A percentile compares a stretch with the other conserved stretches of the same genome.
Evolutionary conservation across 345 rosid genomes (phyloP).

Genomic region (Populus ilicifolia): DNA sequence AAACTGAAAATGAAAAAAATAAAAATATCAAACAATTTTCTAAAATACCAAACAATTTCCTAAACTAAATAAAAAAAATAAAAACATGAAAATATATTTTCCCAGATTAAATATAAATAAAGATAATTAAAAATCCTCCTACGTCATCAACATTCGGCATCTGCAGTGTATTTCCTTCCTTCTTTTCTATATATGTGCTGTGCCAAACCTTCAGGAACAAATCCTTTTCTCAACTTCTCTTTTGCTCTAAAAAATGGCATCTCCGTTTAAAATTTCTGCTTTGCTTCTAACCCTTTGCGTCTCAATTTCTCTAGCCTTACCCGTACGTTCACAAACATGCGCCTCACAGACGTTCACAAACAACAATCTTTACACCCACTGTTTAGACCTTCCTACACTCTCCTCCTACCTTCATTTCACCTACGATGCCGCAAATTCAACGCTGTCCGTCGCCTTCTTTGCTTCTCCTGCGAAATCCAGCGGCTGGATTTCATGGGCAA

Average conservation of each 20-base stretch:
- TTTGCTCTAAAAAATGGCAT: not conserved
- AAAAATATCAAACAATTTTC: too few species aligned
- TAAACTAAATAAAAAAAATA: too few species aligned
- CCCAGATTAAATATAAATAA: too few species aligned
- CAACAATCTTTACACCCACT: conserved; percentile 17
- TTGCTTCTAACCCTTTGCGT: not conserved
- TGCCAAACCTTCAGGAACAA: not conserved
- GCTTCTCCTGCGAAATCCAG: conserved; percentile 16
- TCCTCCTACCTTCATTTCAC: conserved; percentile 20
- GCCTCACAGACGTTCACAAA: conserved; percentile 3
- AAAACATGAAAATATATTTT: too few species aligned
- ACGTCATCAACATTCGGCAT: too few species aligned
- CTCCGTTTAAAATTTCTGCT: not conserved
- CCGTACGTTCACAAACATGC: conserved; percentile 9
- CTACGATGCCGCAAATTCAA: conserved; percentile 16
- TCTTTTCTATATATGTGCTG: not conserved
- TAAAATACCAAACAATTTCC: too few species aligned
- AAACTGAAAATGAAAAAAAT: too few species aligned
- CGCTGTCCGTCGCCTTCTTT: conserved; percentile 22
- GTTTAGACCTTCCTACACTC: conserved; percentile 29
- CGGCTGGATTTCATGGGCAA: conserved; percentile 32
- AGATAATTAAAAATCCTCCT: too few species aligned
- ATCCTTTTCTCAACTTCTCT: not conserved
- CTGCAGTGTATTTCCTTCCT: not conserved
- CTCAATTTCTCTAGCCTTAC: conserved; percentile 8